Percentiles rank a stretch among this genome's conserved stretches.
Evolutionary conservation across 2,329 filamentous ascomycete genomes (phyloP).

Genomic region (Sclerotinia spermophila): DNA sequence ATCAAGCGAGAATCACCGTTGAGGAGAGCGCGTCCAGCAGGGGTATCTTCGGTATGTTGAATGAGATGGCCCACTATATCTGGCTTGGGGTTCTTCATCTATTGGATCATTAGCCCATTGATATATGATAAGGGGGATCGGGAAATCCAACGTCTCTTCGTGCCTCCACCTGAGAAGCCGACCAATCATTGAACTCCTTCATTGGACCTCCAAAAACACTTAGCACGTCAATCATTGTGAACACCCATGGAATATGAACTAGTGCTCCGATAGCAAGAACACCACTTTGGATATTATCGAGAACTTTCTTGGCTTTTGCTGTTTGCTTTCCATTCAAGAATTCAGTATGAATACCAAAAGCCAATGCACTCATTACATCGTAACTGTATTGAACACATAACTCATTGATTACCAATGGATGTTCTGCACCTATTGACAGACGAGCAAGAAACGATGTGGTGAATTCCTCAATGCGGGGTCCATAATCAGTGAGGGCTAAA

Average conservation of each 20-base stretch:
- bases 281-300: not conserved
- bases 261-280: not conserved
- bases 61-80: slow-evolving; percentile 26
- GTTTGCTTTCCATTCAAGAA: not conserved
- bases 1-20: slow-evolving; percentile 31
- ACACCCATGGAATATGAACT: slow-evolving; percentile 3
- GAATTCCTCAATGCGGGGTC: not conserved
- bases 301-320: not conserved
- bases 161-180: slow-evolving; percentile 19
- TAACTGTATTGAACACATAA: slow-evolving; percentile 28
- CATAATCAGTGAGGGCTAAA: not conserved
- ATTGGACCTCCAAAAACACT: slow-evolving; percentile 18
- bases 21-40: slow-evolving; percentile 14
- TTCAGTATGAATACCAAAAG: slow-evolving; percentile 21
- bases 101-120: not conserved
- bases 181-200: slow-evolving; percentile 21
- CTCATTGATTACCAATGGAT: slow-evolving; percentile 28
- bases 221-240: slow-evolving; percentile 9
- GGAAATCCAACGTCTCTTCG: slow-evolving; percentile 20
- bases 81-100: slow-evolving; percentile 19
- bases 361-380: slow-evolving; percentile 32
- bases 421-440: not conserved
- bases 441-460: not conserved
- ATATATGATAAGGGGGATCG: too few species aligned
- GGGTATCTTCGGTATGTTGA: slow-evolving; percentile 19